phyloP scores from a whole-genome alignment of 1,139 yeast genomes.

The Lodderomyces beijingensis region DNA sequence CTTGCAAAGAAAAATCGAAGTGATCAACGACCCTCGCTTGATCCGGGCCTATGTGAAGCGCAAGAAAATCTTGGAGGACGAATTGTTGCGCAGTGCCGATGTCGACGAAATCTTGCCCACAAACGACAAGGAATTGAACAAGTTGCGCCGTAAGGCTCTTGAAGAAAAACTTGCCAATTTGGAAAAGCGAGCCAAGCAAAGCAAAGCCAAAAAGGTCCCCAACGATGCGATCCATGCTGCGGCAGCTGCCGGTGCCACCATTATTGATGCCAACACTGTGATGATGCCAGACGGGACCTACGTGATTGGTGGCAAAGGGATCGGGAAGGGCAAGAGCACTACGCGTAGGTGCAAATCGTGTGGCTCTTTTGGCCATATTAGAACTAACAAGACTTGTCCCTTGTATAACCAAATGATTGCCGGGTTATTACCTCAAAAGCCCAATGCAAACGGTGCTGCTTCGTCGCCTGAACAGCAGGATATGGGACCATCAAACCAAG shows the following conservation, averaged over 20 bases:
- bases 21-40: slow-evolving; percentile 78
- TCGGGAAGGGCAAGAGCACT: slow-evolving; percentile 73
- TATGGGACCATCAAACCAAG: neutral
- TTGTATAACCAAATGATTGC: slow-evolving; percentile 45
- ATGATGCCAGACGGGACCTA: slow-evolving; percentile 44
- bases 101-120: slow-evolving; percentile 73
- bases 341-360: slow-evolving; percentile 89
- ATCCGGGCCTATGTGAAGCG: slow-evolving; percentile 82
- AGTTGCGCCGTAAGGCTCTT: slow-evolving; percentile 70
- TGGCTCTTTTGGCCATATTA: slow-evolving; percentile 92
- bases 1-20: slow-evolving; percentile 75
- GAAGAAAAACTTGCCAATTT: slow-evolving; percentile 83
- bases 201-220: slow-evolving; percentile 35
- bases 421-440: slow-evolving; percentile 15
- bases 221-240: slow-evolving; percentile 43
- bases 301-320: slow-evolving; percentile 56
- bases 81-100: slow-evolving; percentile 51
- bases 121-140: slow-evolving; percentile 80
- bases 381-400: slow-evolving; percentile 91
- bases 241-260: slow-evolving; percentile 27
- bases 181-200: slow-evolving; percentile 58
- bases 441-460: slow-evolving; percentile 1
- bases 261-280: slow-evolving; percentile 40
- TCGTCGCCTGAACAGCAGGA: neutral
- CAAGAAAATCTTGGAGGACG: slow-evolving; percentile 73